Conservation (phyloP, 2,329 filamentous ascomycete species). For the Trichoderma sp. region DNA sequence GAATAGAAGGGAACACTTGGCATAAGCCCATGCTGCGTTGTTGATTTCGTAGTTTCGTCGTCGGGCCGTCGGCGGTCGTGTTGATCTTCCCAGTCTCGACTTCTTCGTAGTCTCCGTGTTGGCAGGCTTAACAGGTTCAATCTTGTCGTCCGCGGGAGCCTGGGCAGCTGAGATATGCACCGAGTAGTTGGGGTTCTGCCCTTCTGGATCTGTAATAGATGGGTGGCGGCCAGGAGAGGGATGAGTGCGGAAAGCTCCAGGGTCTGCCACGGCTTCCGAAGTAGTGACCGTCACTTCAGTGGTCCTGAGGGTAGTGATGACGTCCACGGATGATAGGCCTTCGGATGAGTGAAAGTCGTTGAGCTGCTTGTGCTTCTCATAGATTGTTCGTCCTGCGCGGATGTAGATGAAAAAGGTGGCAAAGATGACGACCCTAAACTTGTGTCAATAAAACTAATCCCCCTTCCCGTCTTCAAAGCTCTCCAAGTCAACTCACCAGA, state of each 20-base stretch:
- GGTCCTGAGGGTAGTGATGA: conserved; percentile 51
- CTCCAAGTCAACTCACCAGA: conserved; percentile 53
- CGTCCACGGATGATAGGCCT: conserved; percentile 42
- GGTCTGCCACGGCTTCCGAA: conserved; percentile 35
- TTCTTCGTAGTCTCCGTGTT: background rate
- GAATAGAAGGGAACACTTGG: conserved; percentile 68
- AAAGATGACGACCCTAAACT: conserved; percentile 55
- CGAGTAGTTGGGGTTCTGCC: conserved; percentile 41
- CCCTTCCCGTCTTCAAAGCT: background rate
- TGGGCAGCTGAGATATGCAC: conserved; percentile 47
- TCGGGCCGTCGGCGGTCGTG: conserved; percentile 22
- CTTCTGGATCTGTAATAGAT: conserved; percentile 14
- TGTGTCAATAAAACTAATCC: background rate
- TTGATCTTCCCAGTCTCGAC: background rate
- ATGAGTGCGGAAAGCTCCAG: conserved; percentile 26
- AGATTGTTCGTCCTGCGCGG: conserved; percentile 64
- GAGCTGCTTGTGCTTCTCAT: conserved; percentile 62
- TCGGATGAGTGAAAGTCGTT: conserved; percentile 51
- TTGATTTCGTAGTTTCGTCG: conserved; percentile 51
- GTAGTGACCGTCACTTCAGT: conserved; percentile 64
- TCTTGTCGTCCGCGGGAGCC: conserved; percentile 23
- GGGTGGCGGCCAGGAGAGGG: conserved; percentile 20
- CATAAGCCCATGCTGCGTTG: conserved; percentile 66
- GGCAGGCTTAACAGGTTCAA: conserved; percentile 29
- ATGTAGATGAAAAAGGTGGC: conserved; percentile 64